Percentiles rank a stretch among this genome's conserved stretches.
Evolutionary conservation across 2,329 filamentous ascomycete species (phyloP).

Genomic region (Helotiales sp.): DNA sequence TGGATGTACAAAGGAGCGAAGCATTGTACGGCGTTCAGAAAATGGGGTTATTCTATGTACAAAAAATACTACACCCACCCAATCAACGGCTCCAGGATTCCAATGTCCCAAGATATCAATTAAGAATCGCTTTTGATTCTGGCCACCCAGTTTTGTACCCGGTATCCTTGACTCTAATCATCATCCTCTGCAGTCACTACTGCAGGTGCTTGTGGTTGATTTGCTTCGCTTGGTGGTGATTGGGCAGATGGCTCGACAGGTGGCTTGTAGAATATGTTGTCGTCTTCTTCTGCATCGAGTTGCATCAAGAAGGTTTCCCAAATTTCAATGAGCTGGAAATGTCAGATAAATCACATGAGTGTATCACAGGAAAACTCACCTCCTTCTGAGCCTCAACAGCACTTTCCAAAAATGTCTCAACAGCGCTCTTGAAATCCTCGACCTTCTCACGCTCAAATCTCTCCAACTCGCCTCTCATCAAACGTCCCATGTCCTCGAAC

Average conservation of each 20-base stretch:
- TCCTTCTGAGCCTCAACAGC: conserved; percentile 98
- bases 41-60: conserved; percentile 41
- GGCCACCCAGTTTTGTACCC: not conserved
- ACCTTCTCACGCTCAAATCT: conserved; percentile 97
- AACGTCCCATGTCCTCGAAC: conserved; percentile 95
- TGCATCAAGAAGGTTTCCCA: conserved; percentile 99
- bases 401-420: conserved; percentile 96
- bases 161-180: conserved; percentile 18
- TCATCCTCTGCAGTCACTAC: conserved; percentile 37
- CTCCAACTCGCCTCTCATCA: conserved; percentile 91
- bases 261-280: conserved; percentile 67
- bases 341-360: not conserved
- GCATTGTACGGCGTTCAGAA: conserved; percentile 19
- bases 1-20: conserved; percentile 12
- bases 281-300: conserved; percentile 91
- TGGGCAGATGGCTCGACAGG: conserved; percentile 58
- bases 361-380: conserved; percentile 55
- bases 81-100: not conserved
- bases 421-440: conserved; percentile 97
- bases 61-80: conserved; percentile 34
- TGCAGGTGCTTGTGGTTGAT: conserved; percentile 26
- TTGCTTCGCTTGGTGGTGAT: conserved; percentile 35
- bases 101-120: conserved; percentile 8
- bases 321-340: conserved; percentile 70
- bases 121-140: conserved; percentile 10